A percentile compares a stretch with the other conserved stretches of the same genome.
These are phyloP conservation scores for Decorospora gaudefroyi DNA, from an alignment of 2,329 filamentous ascomycete genomes.

Conservation along the genomic window DNA sequence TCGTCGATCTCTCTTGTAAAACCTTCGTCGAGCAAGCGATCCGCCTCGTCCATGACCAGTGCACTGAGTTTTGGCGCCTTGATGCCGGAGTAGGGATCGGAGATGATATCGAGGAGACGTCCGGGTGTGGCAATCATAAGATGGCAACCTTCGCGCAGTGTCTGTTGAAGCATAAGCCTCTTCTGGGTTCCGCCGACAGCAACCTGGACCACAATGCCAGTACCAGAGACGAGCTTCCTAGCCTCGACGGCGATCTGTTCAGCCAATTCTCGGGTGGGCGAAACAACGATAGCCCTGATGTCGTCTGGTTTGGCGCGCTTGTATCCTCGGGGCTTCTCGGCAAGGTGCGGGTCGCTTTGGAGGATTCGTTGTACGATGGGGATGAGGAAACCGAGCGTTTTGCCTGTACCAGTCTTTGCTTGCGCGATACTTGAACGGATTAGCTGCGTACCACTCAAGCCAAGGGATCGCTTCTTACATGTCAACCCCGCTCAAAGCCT, in stretches of 20 bases:
- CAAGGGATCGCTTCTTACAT: slow-evolving; percentile 62
- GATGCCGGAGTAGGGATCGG: slow-evolving; percentile 66
- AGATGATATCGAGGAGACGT: slow-evolving; percentile 79
- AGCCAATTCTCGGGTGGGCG: slow-evolving; percentile 65
- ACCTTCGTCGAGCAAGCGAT: slow-evolving; percentile 67
- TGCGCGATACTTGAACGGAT: slow-evolving; percentile 67
- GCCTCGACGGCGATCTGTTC: slow-evolving; percentile 74
- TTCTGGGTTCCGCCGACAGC: slow-evolving; percentile 95
- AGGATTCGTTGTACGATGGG: slow-evolving; percentile 83
- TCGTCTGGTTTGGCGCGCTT: slow-evolving; percentile 55
- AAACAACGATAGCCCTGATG: slow-evolving; percentile 64
- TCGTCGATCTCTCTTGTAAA: slow-evolving; percentile 56
- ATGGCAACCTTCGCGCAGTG: slow-evolving; percentile 78
- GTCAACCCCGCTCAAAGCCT: slow-evolving; percentile 78
- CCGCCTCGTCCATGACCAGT: slow-evolving; percentile 68
- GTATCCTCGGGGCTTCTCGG: slow-evolving; percentile 48
- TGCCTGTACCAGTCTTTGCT: slow-evolving; percentile 95
- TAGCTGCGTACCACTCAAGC: slow-evolving; percentile 7
- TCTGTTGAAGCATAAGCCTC: slow-evolving; percentile 65
- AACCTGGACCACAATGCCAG: slow-evolving; percentile 69
- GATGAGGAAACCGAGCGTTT: slow-evolving; percentile 90
- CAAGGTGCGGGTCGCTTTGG: slow-evolving; percentile 64
- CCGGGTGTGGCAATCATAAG: slow-evolving; percentile 90
- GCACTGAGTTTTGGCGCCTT: slow-evolving; percentile 64
- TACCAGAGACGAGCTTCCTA: slow-evolving; percentile 65